Percentiles rank a stretch among this genome's conserved stretches.
These are phyloP conservation scores for Dendrobium catenatum DNA, from an alignment of 106 monocot genomes.

Conservation along the genomic window DNA sequence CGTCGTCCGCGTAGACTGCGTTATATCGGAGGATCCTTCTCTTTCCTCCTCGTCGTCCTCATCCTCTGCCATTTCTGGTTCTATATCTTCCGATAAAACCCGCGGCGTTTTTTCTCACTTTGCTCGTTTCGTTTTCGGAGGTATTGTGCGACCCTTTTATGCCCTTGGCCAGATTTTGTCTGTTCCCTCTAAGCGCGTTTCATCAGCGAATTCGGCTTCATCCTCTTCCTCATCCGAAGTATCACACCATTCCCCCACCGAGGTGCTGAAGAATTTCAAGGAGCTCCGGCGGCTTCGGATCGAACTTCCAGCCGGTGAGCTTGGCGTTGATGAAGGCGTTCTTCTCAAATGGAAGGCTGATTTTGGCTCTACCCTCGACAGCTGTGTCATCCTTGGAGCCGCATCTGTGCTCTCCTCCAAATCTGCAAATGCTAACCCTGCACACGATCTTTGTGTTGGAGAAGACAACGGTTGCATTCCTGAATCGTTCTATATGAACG, in stretches of 20 bases:
- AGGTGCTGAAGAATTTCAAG: slow-evolving; percentile 62
- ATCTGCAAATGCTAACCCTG: neutral
- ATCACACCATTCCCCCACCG: slow-evolving; percentile 71
- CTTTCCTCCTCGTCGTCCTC: slow-evolving; percentile 1
- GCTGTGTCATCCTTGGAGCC: slow-evolving; percentile 75
- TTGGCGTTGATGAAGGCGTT: slow-evolving; percentile 50
- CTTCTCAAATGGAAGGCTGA: slow-evolving; percentile 77
- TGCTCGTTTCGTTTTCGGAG: slow-evolving; percentile 36
- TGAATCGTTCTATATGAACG: slow-evolving; percentile 62
- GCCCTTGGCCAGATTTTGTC: slow-evolving; percentile 42
- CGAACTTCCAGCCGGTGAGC: slow-evolving; percentile 65
- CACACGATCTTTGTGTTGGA: neutral
- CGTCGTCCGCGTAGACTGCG: slow-evolving; percentile 75
- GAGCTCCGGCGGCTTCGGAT: slow-evolving; percentile 54
- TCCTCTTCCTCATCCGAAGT: slow-evolving; percentile 20
- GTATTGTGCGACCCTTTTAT: slow-evolving; percentile 44
- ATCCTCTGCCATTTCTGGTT: neutral
- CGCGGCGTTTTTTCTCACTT: slow-evolving; percentile 48
- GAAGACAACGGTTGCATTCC: slow-evolving; percentile 42
- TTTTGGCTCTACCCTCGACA: slow-evolving; percentile 65
- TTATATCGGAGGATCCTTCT: slow-evolving; percentile 50
- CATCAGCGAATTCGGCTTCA: neutral
- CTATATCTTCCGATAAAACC: slow-evolving; percentile 13
- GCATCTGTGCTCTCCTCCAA: slow-evolving; percentile 29
- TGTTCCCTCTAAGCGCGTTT: neutral